Conservation (phyloP, 441 rosid species). For the Gossypium davidsonii region DNA sequence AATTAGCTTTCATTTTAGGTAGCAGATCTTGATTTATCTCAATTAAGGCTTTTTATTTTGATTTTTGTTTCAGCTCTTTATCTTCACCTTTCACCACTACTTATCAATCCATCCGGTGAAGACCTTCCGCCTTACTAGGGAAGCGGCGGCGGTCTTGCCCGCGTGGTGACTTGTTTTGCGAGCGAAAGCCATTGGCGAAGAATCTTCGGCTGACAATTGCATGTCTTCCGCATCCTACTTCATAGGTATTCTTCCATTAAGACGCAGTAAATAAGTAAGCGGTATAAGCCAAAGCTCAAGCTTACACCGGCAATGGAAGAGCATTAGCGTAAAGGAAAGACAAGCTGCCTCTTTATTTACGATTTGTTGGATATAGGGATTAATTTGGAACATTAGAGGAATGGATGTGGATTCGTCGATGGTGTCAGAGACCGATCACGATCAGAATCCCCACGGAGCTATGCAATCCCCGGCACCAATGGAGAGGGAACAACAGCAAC, state of each 20-base stretch:
- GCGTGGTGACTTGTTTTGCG: not conserved
- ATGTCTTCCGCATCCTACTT: not conserved
- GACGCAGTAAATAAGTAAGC: not conserved
- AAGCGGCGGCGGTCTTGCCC: not conserved
- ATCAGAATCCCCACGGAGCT: conserved; percentile 28
- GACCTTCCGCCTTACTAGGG: not conserved
- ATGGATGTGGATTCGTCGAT: conserved; percentile 83
- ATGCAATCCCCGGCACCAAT: conserved; percentile 31
- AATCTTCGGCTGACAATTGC: not conserved
- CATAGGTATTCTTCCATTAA: not conserved
- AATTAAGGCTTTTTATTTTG: not conserved
- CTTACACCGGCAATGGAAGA: not conserved
- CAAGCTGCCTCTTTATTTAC: not conserved
- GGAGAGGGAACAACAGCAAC: conserved; percentile 46
- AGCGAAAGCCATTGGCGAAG: not conserved
- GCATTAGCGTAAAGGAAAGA: not conserved
- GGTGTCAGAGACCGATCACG: conserved; percentile 64
- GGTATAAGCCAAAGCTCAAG: conserved; percentile 2
- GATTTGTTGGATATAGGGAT: conserved; percentile 33
- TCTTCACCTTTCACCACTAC: not conserved
- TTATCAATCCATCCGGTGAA: not conserved
- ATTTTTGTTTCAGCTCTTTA: not conserved
- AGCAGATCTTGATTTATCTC: conserved; percentile 35
- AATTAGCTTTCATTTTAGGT: conserved; percentile 33
- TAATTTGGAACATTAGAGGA: conserved; percentile 11